Evolutionary conservation across 345 rosid species (phyloP), one percentile per base, ranked within the genome.

Genomic region (Cardamine resedifolia): DNA sequence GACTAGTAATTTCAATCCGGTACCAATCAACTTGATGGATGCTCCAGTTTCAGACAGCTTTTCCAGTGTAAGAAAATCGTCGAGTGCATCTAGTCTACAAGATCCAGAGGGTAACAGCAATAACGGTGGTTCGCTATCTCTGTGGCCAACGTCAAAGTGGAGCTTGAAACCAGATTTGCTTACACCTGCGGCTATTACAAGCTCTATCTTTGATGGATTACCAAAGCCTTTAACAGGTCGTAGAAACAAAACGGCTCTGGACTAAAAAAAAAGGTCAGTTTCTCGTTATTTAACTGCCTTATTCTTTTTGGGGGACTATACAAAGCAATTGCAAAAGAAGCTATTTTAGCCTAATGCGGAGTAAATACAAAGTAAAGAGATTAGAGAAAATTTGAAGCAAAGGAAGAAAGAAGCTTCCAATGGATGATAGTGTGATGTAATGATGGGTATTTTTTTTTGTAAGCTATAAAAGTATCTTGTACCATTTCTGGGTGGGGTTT

Each of bases 201-300:
- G 80, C 77, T 89, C 98, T 2, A 90, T 90, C 64, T 85, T 93
- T 64, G 98, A 91, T 78, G 95, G 96, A n/a, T 81, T 84, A 65
- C 80, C 80, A 58, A 77, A 70, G 64, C 80, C 80, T 12, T 77
- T 77, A 77, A 77, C 92, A 10, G 92, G 85, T 33, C 81, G 91
- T 55, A 84, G 66, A 80, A 85, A 80, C 85, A 89, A 91, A 81
- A 82, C 97, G 3, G 98, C 98, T 4, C 73, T 90, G 60, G 98
- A 93, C 86, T 93, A 30, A 63, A 30, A 26, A 64, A 50, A 69
- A n/a, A n/a, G n/a, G 75, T 66, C 65, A 51, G 77, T 58, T 77
- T 59, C 65, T 78, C 10, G 64, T 51, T 66, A 58, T 72, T 23
- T 48, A 31, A 50, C 63, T 51, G 43, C 30, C 62, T 28, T n/a